Base-by-base conservation (phyloP, 176 grass and related monocot genomes). In the Avena sativa region DNA sequence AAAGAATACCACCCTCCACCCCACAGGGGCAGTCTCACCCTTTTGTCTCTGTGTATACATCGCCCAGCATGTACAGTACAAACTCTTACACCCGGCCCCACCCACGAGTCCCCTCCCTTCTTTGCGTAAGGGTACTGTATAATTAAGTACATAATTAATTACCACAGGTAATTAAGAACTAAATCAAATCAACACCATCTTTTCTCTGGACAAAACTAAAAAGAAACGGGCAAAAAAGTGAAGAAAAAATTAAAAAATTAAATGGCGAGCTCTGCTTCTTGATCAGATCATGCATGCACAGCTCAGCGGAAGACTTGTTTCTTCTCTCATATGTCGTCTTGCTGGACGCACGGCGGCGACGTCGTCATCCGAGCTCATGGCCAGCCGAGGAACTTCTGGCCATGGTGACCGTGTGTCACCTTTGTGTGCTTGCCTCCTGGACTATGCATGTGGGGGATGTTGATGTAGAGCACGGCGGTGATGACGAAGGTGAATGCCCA, bases 401-500 rank as follows among this genome's bases (percentile, higher is more conserved):
- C 55, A 66, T 48, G 77, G 58, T 91, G 89, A 17, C 32, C 55
- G 50, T 68, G 49, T 19, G 26, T 12, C 26, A 9, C 52, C 75
- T 12, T 75, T 43, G 36, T 30, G 73, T 69, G 56, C 50, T 83
- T 76, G 57, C 59, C 43, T 68, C 76, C 61, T 10, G 78, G 40
- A 9, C 63, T 66, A 16, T 92, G 90, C 16, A 88, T 72, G 90
- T 92, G 90, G 6, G 90, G 90, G 79, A 96, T 94, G 79, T 93
- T 89, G 68, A 96, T 94, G 86, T 91, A 94, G 81, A 98, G 92
- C 51, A 98, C 91, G 21, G 93, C 91, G 87, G 94, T 92, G 76
- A 95, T 91, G 82, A 96, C 93, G 80, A 93, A 91, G 63, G 94
- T 87, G 87, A 98, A 95, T 0, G 93, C 96, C 83, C 93, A 93